phyloP scores from a whole-genome alignment of 495 filamentous ascomycete species.

The Durotheca rogersii region DNA sequence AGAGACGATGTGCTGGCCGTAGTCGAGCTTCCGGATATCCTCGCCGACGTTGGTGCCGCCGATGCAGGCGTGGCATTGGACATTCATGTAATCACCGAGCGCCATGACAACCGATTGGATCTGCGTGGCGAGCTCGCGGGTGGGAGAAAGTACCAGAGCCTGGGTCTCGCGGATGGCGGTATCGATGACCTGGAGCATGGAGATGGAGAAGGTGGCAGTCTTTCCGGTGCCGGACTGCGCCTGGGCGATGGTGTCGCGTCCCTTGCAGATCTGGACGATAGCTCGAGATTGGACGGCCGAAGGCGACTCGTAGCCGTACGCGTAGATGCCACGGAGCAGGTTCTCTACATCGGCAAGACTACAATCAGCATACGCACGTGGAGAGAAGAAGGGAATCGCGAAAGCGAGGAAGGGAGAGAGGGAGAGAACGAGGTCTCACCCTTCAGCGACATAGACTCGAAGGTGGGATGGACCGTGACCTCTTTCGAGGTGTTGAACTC shows the following conservation, averaged over 20 bases:
- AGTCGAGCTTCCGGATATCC: constrained; percentile 94
- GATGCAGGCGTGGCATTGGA: constrained; percentile 98
- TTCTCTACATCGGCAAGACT: constrained; percentile 58
- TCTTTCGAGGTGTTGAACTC: constrained; percentile 98
- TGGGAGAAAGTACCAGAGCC: constrained; percentile 95
- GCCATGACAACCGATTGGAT: constrained; percentile 98
- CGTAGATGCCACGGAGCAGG: constrained; percentile 95
- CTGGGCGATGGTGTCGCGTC: constrained; percentile 96
- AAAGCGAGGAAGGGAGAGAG: background rate
- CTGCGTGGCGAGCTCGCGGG: constrained; percentile 94
- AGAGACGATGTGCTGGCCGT: constrained; percentile 94
- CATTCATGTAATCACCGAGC: constrained; percentile 98
- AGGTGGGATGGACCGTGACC: constrained; percentile 75
- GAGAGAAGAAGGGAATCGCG: too few species aligned
- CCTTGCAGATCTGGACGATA: constrained; percentile 98
- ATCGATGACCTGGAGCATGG: constrained; percentile 91
- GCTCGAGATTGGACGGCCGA: constrained; percentile 96
- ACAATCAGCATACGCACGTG: constrained; percentile 5
- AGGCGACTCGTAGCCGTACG: constrained; percentile 96
- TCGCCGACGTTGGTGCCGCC: constrained; percentile 96
- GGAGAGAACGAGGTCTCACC: constrained; percentile 34
- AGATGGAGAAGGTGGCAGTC: constrained; percentile 98
- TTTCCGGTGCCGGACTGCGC: constrained; percentile 99
- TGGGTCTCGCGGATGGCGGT: constrained; percentile 82
- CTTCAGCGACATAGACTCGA: constrained; percentile 68